A percentile compares a stretch with the other conserved stretches of the same genome.
phyloP scores from a whole-genome alignment of 2,329 filamentous ascomycete genomes.

The Colletotrichum destructivum region DNA sequence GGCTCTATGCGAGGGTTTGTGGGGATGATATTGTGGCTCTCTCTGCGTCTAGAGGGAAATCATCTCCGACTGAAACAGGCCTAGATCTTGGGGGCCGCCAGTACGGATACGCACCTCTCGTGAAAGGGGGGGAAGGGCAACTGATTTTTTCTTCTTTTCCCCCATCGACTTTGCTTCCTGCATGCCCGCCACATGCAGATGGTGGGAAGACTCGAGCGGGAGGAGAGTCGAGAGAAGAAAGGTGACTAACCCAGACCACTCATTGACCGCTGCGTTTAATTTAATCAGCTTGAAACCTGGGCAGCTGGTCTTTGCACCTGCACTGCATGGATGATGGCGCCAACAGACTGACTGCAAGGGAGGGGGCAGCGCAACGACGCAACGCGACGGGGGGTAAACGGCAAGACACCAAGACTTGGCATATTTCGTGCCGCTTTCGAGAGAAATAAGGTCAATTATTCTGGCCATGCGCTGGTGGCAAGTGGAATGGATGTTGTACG shows the following conservation, averaged over 20 bases:
- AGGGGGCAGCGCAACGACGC: too few species aligned
- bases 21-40: constrained; percentile 24
- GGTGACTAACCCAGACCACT: background rate
- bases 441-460: constrained; percentile 21
- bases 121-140: too few species aligned
- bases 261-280: constrained; percentile 27
- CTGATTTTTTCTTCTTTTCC: too few species aligned
- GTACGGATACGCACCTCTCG: background rate
- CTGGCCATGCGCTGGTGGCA: constrained; percentile 15
- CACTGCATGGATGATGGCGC: constrained; percentile 28
- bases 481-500: constrained; percentile 3
- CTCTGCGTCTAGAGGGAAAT: constrained; percentile 12
- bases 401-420: constrained; percentile 9
- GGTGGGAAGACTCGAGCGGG: background rate
- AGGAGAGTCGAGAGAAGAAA: background rate
- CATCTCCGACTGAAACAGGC: constrained; percentile 39
- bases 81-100: constrained; percentile 24
- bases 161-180: too few species aligned
- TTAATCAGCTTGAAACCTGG: constrained; percentile 39
- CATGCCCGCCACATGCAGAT: background rate
- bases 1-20: constrained; percentile 20
- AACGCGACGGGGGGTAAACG: too few species aligned
- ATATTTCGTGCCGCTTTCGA: constrained; percentile 26
- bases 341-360: constrained; percentile 1
- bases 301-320: background rate